phyloP scores from a whole-genome alignment of 164 flowering plant genomes.

The Chloranthus sessilifolius region DNA sequence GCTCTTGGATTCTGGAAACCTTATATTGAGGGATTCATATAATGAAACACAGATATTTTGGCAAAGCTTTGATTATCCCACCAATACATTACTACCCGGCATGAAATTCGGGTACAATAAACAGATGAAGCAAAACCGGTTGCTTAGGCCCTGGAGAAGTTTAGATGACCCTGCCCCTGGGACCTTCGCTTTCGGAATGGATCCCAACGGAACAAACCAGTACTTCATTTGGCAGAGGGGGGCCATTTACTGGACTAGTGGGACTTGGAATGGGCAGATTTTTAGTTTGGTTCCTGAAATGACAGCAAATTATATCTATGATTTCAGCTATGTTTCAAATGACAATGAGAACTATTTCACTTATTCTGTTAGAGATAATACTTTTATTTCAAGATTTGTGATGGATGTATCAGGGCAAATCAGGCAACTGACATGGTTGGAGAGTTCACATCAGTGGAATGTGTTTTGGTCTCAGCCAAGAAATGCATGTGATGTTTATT shows the following conservation, averaged over 20 bases:
- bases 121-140: slow-evolving; percentile 14
- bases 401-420: slow-evolving; percentile 22
- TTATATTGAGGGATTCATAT: slow-evolving; percentile 24
- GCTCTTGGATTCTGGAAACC: slow-evolving; percentile 25
- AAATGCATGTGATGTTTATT: slow-evolving; percentile 12
- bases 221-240: slow-evolving; percentile 11
- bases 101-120: slow-evolving; percentile 28
- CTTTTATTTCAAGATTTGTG: slow-evolving; percentile 15
- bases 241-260: slow-evolving; percentile 8
- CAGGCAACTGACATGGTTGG: slow-evolving; percentile 15
- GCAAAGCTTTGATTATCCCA: slow-evolving; percentile 38
- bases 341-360: slow-evolving; percentile 16
- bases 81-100: slow-evolving; percentile 28
- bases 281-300: slow-evolving; percentile 22
- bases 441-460: slow-evolving; percentile 11
- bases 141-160: slow-evolving; percentile 22
- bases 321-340: slow-evolving; percentile 12
- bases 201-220: slow-evolving; percentile 14
- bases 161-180: slow-evolving; percentile 18
- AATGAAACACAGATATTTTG: no score
- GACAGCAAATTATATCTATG: slow-evolving; percentile 2
- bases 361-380: slow-evolving; percentile 1
- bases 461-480: slow-evolving; percentile 25
- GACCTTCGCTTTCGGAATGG: slow-evolving; percentile 16
- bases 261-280: slow-evolving; percentile 12